Percentiles rank a stretch among this genome's conserved stretches.
phyloP scores from a whole-genome alignment of 108 stramenopile genomes.

The Cyclotella kingstonii region DNA sequence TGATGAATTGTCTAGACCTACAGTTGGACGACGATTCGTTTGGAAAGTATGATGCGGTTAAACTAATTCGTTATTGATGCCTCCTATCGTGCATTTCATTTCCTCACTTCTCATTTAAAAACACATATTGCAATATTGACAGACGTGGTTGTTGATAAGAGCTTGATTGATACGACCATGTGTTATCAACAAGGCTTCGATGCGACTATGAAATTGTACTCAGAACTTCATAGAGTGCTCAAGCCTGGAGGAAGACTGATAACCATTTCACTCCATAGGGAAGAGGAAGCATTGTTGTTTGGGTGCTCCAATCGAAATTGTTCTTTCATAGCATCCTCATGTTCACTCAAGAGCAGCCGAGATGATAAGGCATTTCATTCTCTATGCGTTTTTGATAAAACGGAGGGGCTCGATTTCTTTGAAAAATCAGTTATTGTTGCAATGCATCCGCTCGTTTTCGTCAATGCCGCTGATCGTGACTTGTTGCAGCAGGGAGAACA shows the following conservation, averaged over 20 bases:
- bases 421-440: neutral
- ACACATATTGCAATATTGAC: no score
- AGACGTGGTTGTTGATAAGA: conserved; percentile 31
- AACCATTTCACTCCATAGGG: conserved; percentile 10
- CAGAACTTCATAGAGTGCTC: conserved; percentile 48
- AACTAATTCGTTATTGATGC: neutral
- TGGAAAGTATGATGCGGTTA: neutral
- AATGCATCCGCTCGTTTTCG: conserved; percentile 5
- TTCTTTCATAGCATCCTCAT: conserved; percentile 14
- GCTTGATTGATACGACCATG: conserved; percentile 31
- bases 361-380: neutral
- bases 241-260: conserved; percentile 51
- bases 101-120: neutral
- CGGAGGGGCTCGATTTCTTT: neutral
- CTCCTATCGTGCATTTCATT: neutral
- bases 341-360: conserved; percentile 10
- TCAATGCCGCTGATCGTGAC: conserved; percentile 5
- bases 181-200: conserved; percentile 23
- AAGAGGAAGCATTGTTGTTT: conserved; percentile 16
- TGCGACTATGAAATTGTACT: conserved; percentile 27
- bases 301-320: neutral
- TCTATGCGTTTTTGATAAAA: conserved; percentile 13
- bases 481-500: neutral
- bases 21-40: conserved; percentile 16
- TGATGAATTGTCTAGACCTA: conserved; percentile 18